These are phyloP conservation scores for Coccomyxa sp. DNA, from an alignment of 139 green algal genomes.

Conservation along the genomic window DNA sequence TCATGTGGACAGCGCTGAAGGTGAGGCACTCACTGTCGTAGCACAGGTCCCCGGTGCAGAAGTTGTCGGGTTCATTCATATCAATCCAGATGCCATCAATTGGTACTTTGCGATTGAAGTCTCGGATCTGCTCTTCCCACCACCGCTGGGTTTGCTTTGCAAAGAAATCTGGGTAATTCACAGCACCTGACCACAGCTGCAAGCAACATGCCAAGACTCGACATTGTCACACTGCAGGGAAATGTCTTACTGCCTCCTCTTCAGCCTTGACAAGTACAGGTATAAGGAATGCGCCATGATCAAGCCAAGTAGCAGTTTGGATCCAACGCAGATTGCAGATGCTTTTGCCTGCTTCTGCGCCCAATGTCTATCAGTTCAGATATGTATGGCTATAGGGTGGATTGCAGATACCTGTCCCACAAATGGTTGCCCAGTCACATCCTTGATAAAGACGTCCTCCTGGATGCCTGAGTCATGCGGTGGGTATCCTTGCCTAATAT, in stretches of 20 bases:
- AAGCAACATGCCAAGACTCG: not conserved
- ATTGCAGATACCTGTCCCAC: slow-evolving; percentile 48
- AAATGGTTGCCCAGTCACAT: slow-evolving; percentile 34
- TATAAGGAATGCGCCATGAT: too few relatives aligned
- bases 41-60: slow-evolving; percentile 44
- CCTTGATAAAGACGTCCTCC: slow-evolving; percentile 47
- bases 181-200: slow-evolving; percentile 70
- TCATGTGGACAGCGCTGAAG: too few relatives aligned
- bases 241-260: too few relatives aligned
- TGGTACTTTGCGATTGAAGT: slow-evolving; percentile 23
- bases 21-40: not conserved
- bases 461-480: slow-evolving; percentile 52
- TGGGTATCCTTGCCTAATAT: slow-evolving; percentile 32
- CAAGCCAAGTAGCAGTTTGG: too few relatives aligned
- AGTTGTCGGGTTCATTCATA: slow-evolving; percentile 81
- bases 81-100: slow-evolving; percentile 63
- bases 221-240: not conserved
- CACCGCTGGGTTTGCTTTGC: slow-evolving; percentile 17
- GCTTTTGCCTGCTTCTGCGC: too few relatives aligned
- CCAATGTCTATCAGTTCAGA: too few relatives aligned
- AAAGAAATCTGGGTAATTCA: slow-evolving; percentile 71
- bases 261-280: too few relatives aligned
- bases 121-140: slow-evolving; percentile 25
- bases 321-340: too few relatives aligned
- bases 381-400: too few relatives aligned